A percentile compares a stretch with the other conserved stretches of the same genome.
phyloP scores from a whole-genome alignment of 345 rosid genomes.

The Eucalyptus marginata region DNA sequence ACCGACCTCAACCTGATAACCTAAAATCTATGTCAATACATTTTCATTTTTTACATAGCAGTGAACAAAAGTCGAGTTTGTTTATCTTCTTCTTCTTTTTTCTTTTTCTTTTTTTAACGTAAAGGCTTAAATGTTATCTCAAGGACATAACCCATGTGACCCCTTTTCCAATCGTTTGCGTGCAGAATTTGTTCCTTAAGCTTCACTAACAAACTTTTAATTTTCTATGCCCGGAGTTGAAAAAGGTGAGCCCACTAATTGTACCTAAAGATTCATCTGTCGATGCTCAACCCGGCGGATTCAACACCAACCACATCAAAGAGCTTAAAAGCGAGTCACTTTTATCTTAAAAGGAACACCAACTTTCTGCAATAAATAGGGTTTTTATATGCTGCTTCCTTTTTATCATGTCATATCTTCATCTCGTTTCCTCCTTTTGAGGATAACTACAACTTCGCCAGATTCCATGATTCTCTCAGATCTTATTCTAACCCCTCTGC shows the following conservation, averaged over 20 bases:
- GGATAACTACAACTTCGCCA: background rate
- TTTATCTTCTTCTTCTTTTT: background rate
- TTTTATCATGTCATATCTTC: background rate
- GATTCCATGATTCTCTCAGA: background rate
- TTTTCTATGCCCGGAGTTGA: background rate
- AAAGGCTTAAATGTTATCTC: background rate
- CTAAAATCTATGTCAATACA: background rate
- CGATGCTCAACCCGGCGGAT: background rate
- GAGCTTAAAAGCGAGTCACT: constrained; percentile 14
- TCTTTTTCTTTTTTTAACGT: background rate
- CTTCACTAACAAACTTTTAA: background rate
- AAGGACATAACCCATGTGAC: background rate
- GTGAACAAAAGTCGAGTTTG: background rate
- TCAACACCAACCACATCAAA: background rate
- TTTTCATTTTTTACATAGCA: background rate
- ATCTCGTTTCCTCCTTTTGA: background rate
- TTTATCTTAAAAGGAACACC: constrained; percentile 63
- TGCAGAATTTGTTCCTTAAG: background rate
- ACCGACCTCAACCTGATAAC: background rate
- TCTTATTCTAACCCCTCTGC: background rate
- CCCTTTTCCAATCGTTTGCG: background rate
- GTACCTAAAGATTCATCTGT: background rate
- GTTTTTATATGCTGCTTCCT: background rate
- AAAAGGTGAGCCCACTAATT: background rate
- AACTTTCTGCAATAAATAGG: constrained; percentile 56